phyloP scores from a whole-genome alignment of 768 basidiomycete species.

The Auricularia cornea region DNA sequence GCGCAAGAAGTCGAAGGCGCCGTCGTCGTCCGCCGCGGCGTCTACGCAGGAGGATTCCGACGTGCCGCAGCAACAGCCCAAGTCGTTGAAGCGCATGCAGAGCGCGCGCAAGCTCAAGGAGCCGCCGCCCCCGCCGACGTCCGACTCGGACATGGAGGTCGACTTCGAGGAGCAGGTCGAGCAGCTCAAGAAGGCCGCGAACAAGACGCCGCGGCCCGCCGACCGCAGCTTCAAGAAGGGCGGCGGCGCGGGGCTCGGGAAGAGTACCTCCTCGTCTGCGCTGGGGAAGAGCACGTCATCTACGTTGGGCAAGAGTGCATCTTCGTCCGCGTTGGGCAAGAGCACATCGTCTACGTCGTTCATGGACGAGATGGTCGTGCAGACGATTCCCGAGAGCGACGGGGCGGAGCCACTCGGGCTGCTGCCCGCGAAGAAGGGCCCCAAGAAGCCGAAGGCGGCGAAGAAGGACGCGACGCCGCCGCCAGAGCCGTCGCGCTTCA shows the following conservation, averaged over 20 bases:
- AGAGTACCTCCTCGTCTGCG: too few species aligned
- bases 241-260: not conserved
- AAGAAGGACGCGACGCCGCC: constrained; percentile 30
- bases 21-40: not conserved
- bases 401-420: not conserved
- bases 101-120: not conserved
- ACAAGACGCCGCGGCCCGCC: not conserved
- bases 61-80: not conserved
- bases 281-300: not conserved
- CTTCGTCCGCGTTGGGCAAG: too few species aligned
- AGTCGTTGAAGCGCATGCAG: not conserved
- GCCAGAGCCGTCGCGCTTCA: not conserved
- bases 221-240: not conserved
- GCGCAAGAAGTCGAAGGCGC: not conserved
- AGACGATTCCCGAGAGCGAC: not conserved
- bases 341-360: not conserved
- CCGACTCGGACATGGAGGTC: not conserved
- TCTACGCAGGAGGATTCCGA: not conserved
- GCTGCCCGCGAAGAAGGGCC: constrained; percentile 4
- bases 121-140: not conserved
- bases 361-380: not conserved
- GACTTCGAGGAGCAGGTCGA: not conserved
- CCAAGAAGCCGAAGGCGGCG: constrained; percentile 27
- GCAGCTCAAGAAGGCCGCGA: not conserved
- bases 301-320: too few species aligned